Evolutionary conservation across 345 rosid genomes (phyloP).

Genomic region (Corchorus capsularis): DNA sequence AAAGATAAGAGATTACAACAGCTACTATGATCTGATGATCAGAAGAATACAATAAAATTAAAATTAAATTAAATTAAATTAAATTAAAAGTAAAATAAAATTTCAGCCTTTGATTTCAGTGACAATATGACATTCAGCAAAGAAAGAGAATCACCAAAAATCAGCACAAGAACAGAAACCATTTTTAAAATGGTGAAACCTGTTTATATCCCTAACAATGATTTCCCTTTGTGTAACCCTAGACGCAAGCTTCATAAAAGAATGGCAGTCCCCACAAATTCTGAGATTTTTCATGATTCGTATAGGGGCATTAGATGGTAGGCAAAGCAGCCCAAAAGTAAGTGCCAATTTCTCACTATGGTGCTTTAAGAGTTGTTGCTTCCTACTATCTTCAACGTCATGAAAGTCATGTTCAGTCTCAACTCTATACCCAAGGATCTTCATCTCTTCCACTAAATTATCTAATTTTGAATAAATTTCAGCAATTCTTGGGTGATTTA

Average conservation of each 20-base stretch:
- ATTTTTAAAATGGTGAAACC: conserved; percentile 69
- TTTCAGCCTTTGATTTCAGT: too few relatives aligned
- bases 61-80: too few relatives aligned
- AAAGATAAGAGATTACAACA: too few relatives aligned
- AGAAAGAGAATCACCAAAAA: conserved; percentile 50
- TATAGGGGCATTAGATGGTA: conserved; percentile 43
- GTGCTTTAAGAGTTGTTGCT: conserved; percentile 60
- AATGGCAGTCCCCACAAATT: conserved; percentile 84
- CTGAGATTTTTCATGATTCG: conserved; percentile 77
- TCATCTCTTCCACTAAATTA: conserved; percentile 48
- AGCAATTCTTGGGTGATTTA: conserved; percentile 52
- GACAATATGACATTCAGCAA: too few relatives aligned
- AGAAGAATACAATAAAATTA: too few relatives aligned
- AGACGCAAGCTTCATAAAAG: conserved; percentile 68
- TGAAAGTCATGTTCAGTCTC: conserved; percentile 54
- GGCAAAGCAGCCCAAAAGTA: conserved; percentile 55
- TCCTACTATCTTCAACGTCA: conserved; percentile 53
- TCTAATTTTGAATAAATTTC: conserved; percentile 57
- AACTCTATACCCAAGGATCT: conserved; percentile 51
- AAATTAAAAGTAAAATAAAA: too few relatives aligned
- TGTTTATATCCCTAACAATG: conserved; percentile 64
- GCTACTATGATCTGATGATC: too few relatives aligned
- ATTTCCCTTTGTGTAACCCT: conserved; percentile 50
- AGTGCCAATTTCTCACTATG: conserved; percentile 80
- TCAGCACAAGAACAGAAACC: conserved; percentile 72